These are phyloP conservation scores for Solanum virginianum DNA, from an alignment of 257 asterid genomes.

Conservation along the genomic window DNA sequence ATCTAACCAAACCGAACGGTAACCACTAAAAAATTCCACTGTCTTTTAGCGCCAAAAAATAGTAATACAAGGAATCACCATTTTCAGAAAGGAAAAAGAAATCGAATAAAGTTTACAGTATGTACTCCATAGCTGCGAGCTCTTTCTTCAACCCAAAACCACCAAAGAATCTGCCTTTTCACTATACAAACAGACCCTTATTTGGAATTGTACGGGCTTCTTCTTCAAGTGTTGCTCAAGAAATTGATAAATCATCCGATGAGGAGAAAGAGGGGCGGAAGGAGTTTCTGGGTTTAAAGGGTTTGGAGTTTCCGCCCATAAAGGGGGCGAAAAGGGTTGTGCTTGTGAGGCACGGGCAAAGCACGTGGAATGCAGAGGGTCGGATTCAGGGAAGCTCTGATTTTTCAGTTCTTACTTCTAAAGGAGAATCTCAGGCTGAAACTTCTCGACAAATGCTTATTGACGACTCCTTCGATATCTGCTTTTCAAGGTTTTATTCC, in stretches of 20 bases:
- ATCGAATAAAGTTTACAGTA: not conserved
- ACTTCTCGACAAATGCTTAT: conserved; percentile 89
- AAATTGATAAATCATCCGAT: not conserved
- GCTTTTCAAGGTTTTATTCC: conserved; percentile 61
- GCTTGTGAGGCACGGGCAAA: conserved; percentile 88
- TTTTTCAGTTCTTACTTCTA: conserved; percentile 68
- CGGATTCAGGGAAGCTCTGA: conserved; percentile 96
- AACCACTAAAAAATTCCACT: not conserved
- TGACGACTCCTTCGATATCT: conserved; percentile 69
- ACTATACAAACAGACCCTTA: conserved; percentile 10
- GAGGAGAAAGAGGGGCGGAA: conserved; percentile 5
- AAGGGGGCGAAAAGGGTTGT: conserved; percentile 75
- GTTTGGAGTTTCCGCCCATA: conserved; percentile 41
- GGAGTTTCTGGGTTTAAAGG: conserved; percentile 29
- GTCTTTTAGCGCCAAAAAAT: conserved; percentile 29
- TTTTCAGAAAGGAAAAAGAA: not conserved
- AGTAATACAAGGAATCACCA: not conserved
- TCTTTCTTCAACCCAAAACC: conserved; percentile 16
- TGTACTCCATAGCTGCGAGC: conserved; percentile 32
- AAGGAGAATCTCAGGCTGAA: conserved; percentile 90
- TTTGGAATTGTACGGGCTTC: conserved; percentile 8
- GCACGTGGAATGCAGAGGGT: conserved; percentile 98
- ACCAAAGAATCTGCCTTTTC: not conserved
- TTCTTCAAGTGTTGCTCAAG: conserved; percentile 28
- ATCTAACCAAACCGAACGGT: not conserved